Evolutionary conservation across 2,329 filamentous ascomycete species (phyloP), one percentile per base, ranked within the genome.

Genomic region (Dactylonectria macrodidyma): DNA sequence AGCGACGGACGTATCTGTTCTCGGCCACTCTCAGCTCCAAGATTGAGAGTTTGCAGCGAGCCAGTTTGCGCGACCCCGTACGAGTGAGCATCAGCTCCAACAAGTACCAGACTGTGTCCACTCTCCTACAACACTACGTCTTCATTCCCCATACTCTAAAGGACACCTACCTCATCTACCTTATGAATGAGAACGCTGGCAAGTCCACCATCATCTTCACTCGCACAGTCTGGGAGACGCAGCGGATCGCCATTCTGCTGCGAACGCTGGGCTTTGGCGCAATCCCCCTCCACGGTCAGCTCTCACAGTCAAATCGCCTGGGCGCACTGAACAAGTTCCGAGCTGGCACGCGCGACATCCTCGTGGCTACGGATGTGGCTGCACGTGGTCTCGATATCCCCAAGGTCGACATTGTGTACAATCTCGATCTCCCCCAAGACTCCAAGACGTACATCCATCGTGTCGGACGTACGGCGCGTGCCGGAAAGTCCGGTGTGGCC

Each of bases 11-110:
- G 0, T 96, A 92, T 78, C 91, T 99, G 48, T 98, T 97, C 86
- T 96, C 93, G 4, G 95, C 96, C 1, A 99, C 96, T 12, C 95
- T 98, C 88, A 95, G 91, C 75, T 95, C 91, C 68, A 97, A 98
- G 80, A 93, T 99, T 66, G 96, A 98, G 81, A 94, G 91, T 59
- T 85, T 99, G 54, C 96, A 98, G 79, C 90, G 96, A 59, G 96
- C 96, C 22, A 95, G 93, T 68, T 86, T 99, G 62, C 91, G 90
- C 51, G 95, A 97, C 75, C 95, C 95, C 0, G 86, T 97, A 7
- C 89, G 93, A 34, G 92, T 98, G 65, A 93, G 91, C 78, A 92
- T 98, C 77, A 94, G 91, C 67, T 89, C 88, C 64, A 94, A 89
- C 80, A 95, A 94, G 78, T 96, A 97, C 81, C 94, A 97, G 81